These are phyloP conservation scores for Globisporangium heterothallicum DNA, from an alignment of 352 stramenopile genomes.

Conservation along the genomic window DNA sequence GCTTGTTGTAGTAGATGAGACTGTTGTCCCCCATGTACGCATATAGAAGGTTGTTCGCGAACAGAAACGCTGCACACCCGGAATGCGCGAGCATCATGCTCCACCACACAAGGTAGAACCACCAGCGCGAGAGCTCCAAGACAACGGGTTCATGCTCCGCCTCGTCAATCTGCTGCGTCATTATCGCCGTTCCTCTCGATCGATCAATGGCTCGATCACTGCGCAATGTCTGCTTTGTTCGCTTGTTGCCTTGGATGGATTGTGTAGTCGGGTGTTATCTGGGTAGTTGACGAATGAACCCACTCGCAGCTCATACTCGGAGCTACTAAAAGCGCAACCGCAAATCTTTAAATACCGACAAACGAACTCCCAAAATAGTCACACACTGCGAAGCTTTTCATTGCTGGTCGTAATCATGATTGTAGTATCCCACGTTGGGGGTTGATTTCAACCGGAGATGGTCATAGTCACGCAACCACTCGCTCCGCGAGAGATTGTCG, in stretches of 20 bases:
- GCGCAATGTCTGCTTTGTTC: no score
- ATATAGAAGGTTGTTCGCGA: constrained; percentile 24
- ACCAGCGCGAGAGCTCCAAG: constrained; percentile 15
- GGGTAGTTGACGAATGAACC: no score
- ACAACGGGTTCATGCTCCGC: constrained; percentile 5
- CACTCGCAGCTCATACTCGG: no score
- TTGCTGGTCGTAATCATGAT: no score
- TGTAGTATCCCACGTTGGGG: no score
- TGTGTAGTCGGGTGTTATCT: no score
- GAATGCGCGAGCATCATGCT: constrained; percentile 18
- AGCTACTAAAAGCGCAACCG: no score
- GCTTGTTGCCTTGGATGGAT: no score
- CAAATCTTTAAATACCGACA: no score
- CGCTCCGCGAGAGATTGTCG: constrained; percentile 2
- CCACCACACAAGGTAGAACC: constrained; percentile 25
- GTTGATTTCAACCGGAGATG: not conserved
- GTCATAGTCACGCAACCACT: constrained; percentile 12
- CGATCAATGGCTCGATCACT: no score
- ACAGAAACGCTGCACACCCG: constrained; percentile 21
- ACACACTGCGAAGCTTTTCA: no score
- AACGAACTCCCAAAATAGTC: no score
- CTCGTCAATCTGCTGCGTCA: not conserved
- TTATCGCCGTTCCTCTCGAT: not conserved
- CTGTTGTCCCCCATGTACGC: constrained; percentile 20
- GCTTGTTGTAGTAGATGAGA: constrained; percentile 42